A percentile compares a stretch with the other conserved stretches of the same genome.
phyloP scores from a whole-genome alignment of 768 basidiomycete genomes.

The Lactarius hatsudake region DNA sequence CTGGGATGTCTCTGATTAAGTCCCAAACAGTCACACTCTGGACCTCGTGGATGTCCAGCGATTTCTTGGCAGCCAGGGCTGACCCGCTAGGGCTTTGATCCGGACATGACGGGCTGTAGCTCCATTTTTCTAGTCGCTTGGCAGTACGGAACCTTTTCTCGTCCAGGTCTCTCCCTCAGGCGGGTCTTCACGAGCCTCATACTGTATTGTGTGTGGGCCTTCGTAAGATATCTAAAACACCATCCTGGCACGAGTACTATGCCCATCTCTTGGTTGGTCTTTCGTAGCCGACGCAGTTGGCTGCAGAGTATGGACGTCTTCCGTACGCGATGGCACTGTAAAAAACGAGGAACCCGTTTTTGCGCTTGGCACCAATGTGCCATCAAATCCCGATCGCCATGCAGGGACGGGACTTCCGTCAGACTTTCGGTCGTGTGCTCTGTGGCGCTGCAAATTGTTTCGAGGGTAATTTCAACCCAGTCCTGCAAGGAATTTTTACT shows the following conservation, averaged over 20 bases:
- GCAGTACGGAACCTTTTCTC: neutral
- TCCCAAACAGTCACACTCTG: constrained; percentile 32
- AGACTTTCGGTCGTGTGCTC: neutral
- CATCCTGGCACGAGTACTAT: constrained; percentile 30
- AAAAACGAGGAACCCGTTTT: neutral
- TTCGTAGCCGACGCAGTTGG: constrained; percentile 31
- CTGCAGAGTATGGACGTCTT: constrained; percentile 34
- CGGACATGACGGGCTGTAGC: constrained; percentile 13
- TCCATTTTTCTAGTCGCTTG: neutral
- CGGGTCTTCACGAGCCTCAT: constrained; percentile 29
- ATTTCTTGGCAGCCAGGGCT: constrained; percentile 29
- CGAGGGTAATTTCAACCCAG: neutral
- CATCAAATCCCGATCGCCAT: neutral
- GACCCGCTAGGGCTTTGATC: neutral
- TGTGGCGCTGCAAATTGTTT: neutral
- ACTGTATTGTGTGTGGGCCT: constrained; percentile 31
- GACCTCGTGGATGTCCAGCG: constrained; percentile 39
- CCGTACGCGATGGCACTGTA: constrained; percentile 33
- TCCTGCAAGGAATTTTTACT: neutral
- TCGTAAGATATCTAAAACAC: constrained; percentile 28
- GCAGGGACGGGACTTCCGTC: neutral
- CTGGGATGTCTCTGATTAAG: neutral
- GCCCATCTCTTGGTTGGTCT: constrained; percentile 30
- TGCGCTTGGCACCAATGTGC: neutral
- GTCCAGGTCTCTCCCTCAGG: neutral